Evolutionary conservation across 169 alveolate genomes (phyloP), one percentile per base, ranked within the genome.

Genomic region (Plasmodium relictum): DNA sequence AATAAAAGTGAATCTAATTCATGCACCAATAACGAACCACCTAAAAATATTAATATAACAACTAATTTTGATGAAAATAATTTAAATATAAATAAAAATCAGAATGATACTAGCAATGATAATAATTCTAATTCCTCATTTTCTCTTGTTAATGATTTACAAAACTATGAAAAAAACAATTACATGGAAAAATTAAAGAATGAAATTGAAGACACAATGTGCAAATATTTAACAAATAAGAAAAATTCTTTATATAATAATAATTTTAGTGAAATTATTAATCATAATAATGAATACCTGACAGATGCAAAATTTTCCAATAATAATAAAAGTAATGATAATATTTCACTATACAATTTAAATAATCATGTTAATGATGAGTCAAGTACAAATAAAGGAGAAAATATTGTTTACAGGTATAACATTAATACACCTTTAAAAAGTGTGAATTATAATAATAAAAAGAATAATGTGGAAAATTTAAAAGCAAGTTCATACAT

Each of bases 331-430:
- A 41, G 56, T n/a, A 78, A 62, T 62, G 89, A 56, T 20, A 72
- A 63, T 22, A 54, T 26, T 54, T 65, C 78, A 41, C 20, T 63
- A 59, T 63, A 65, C 70, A 78, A 62, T 37, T 63, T 78, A n/a
- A 65, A 59, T 18, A 22, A 54, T 54, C 18, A 74, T 41, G 22
- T 68, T 37, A 56, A 68, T 22, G 90, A 80, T 31, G 56, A 41
- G 10, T 10, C 71, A 41, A 22, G 37, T 31, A 20, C 50, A 54
- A 48, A 42, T 58, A 39, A 50, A 26, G 61, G 41, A 26, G 61
- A 80, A 26, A 80, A 80, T 37, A 80, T 66, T 39, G 72, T 80
- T 68, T 69, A 80, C 37, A 56, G 73, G 61, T 80, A 66, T 61
- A 50, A 45, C 41, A 45, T 22, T 5, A 68, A 68, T 61, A 61